Evolutionary conservation across 1,284 basidiomycete species (phyloP).

Genomic region (Ganoderma resinaceum): DNA sequence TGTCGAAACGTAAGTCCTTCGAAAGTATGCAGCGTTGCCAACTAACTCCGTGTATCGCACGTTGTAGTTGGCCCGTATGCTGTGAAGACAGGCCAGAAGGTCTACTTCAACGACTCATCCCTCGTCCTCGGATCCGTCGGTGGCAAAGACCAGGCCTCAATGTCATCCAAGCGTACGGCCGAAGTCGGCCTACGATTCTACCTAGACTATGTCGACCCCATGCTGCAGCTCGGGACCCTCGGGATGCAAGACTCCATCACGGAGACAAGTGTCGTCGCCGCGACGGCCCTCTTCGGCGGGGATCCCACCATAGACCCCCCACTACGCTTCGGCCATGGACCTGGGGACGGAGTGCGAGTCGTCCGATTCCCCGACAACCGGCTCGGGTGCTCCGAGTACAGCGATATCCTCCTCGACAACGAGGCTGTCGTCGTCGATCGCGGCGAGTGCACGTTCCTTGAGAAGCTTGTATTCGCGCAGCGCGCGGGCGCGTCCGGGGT

Average conservation of each 20-base stretch:
- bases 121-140: conserved; percentile 50
- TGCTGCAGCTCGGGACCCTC: conserved; percentile 46
- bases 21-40: no score
- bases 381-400: conserved; percentile 67
- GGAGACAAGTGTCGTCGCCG: conserved; percentile 60
- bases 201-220: conserved; percentile 55
- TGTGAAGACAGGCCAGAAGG: conserved; percentile 79
- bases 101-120: conserved; percentile 80
- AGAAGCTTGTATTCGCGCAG: conserved; percentile 75
- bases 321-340: conserved; percentile 55
- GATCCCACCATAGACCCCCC: conserved; percentile 52
- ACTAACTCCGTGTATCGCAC: neutral
- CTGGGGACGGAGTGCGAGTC: conserved; percentile 57
- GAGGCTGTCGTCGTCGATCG: conserved; percentile 63
- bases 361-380: conserved; percentile 56
- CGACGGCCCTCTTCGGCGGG: conserved; percentile 76
- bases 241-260: conserved; percentile 45
- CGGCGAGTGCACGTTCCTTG: conserved; percentile 83
- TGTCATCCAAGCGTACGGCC: conserved; percentile 33
- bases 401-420: conserved; percentile 51
- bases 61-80: conserved; percentile 82
- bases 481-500: conserved; percentile 76
- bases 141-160: conserved; percentile 26
- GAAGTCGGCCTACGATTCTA: conserved; percentile 68
- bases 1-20: conserved; percentile 74